phyloP scores from a whole-genome alignment of 306 rosid genomes.

The Trifolium repens region DNA sequence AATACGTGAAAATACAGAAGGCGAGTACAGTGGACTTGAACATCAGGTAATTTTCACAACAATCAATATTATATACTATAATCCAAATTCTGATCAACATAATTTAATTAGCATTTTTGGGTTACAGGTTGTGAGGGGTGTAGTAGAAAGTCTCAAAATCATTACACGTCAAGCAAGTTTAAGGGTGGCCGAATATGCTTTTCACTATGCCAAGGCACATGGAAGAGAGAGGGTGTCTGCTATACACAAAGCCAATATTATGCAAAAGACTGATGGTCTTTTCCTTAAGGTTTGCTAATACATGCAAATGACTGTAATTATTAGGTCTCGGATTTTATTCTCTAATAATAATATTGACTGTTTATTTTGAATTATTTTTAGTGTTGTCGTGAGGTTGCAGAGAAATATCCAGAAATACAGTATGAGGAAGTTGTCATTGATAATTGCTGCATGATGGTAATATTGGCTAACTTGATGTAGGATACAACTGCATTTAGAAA shows the following conservation, averaged over 20 bases:
- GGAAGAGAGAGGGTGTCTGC: conserved; percentile 98
- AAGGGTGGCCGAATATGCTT: conserved; percentile 99
- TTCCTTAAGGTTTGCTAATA: conserved; percentile 53
- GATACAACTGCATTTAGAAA: conserved; percentile 30
- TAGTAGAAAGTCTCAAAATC: conserved; percentile 96
- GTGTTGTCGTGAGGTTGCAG: conserved; percentile 99
- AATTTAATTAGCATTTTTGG: conserved; percentile 38
- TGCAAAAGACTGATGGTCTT: conserved; percentile 99
- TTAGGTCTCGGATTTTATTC: conserved; percentile 3
- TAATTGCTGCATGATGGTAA: conserved; percentile 99
- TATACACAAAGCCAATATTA: conserved; percentile 97
- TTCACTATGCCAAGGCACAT: conserved; percentile 91
- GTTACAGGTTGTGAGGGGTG: conserved; percentile 96
- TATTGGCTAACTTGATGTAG: conserved; percentile 28
- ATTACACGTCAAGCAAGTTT: conserved; percentile 98
- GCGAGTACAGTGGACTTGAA: conserved; percentile 99
- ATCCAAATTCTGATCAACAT: conserved; percentile 22
- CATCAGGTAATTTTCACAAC: conserved; percentile 73
- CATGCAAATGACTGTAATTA: conserved; percentile 8
- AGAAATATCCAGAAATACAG: conserved; percentile 91
- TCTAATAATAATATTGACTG: conserved; percentile 15
- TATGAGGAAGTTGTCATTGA: conserved; percentile 98
- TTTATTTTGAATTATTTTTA: conserved; percentile 46
- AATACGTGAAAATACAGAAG: conserved; percentile 96
- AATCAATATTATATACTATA: conserved; percentile 13